Percentiles rank a stretch among this genome's conserved stretches.
Evolutionary conservation across 192 early-diverging fungal genomes (phyloP).

Genomic region (Linnemannia zychae): DNA sequence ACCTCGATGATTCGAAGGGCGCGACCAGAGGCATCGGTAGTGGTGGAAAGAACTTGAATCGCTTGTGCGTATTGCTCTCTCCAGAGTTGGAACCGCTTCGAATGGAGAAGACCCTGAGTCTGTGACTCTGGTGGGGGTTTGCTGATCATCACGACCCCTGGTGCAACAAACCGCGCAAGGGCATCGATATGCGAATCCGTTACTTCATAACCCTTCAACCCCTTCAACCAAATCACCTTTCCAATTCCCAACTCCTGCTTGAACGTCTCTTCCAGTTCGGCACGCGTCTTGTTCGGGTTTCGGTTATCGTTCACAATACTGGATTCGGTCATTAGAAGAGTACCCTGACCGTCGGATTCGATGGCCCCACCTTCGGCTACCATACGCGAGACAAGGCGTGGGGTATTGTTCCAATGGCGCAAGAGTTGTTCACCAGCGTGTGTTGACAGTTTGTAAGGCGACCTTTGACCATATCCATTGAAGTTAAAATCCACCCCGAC

Average conservation of each 20-base stretch:
- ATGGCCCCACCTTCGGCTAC: conserved; percentile 27
- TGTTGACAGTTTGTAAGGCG: conserved; percentile 8
- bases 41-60: background rate
- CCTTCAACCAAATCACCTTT: conserved; percentile 33
- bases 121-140: conserved; percentile 9
- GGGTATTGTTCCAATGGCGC: background rate
- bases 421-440: background rate
- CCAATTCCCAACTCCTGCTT: conserved; percentile 13
- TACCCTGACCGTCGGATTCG: conserved; percentile 31
- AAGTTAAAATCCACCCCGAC: conserved; percentile 20
- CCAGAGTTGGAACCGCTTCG: conserved; percentile 9
- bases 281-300: conserved; percentile 22
- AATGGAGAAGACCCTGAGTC: background rate
- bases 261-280: conserved; percentile 15
- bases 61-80: conserved; percentile 22
- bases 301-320: conserved; percentile 34
- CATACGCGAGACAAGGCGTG: conserved; percentile 11
- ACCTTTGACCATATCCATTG: conserved; percentile 22
- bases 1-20: conserved; percentile 17
- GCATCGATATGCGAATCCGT: conserved; percentile 27
- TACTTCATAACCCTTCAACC: conserved; percentile 25
- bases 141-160: conserved; percentile 27
- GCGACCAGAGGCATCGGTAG: conserved; percentile 23
- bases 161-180: conserved; percentile 24
- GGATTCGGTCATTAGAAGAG: conserved; percentile 21